phyloP scores from a whole-genome alignment of 148 eudicot species.

The Arbutus unedo region DNA sequence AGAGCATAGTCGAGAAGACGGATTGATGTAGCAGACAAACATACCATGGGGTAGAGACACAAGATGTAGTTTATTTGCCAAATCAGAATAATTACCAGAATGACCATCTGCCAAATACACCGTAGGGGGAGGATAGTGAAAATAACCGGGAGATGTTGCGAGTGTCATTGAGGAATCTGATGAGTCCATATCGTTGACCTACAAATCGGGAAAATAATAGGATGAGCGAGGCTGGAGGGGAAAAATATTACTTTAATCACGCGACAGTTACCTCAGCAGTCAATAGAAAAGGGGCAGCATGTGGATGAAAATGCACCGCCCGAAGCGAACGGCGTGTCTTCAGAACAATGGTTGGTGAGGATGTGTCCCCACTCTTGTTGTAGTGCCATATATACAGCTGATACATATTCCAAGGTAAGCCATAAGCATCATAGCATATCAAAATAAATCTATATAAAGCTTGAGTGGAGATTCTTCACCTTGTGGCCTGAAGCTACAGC shows the following conservation, averaged over 20 bases:
- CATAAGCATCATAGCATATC: conserved; percentile 9
- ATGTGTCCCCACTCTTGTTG: conserved; percentile 69
- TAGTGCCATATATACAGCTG: conserved; percentile 97
- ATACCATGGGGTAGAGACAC: conserved; percentile 49
- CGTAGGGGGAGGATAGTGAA: conserved; percentile 91
- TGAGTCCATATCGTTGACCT: conserved; percentile 97
- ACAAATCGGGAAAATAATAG: conserved; percentile 20
- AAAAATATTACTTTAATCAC: background rate
- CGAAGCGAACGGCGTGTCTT: conserved; percentile 96
- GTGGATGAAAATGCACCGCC: conserved; percentile 98
- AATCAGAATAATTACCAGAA: conserved; percentile 47
- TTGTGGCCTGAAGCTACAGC: conserved; percentile 99
- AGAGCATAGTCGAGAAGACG: background rate
- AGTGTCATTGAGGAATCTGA: conserved; percentile 84
- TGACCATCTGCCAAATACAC: conserved; percentile 75
- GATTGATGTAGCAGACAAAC: background rate
- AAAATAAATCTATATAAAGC: conserved; percentile 3
- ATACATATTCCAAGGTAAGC: conserved; percentile 20
- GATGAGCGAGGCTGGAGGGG: background rate
- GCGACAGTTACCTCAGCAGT: conserved; percentile 81
- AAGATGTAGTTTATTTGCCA: conserved; percentile 53
- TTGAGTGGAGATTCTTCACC: conserved; percentile 40
- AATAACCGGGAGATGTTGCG: conserved; percentile 87
- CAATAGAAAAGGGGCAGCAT: conserved; percentile 81
- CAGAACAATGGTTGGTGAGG: conserved; percentile 72